Conservation (phyloP, 345 rosid species). For the Aegle marmelos region DNA sequence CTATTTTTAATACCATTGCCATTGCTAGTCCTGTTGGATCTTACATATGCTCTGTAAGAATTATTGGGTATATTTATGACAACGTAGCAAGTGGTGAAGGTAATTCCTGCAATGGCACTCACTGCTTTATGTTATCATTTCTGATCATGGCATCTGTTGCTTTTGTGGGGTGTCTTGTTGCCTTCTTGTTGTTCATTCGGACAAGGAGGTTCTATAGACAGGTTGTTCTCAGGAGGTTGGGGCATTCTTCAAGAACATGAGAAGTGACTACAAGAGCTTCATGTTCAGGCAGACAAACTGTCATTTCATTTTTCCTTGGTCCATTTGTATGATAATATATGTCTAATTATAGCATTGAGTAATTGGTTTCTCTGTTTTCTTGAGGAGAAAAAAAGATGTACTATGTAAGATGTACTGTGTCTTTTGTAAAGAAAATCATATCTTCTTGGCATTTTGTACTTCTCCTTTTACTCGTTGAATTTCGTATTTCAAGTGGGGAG, state of each 20-base stretch:
- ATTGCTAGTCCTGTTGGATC: slow-evolving; percentile 87
- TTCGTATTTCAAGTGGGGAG: background rate
- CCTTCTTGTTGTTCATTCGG: slow-evolving; percentile 43
- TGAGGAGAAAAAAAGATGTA: background rate
- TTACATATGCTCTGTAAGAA: slow-evolving; percentile 72
- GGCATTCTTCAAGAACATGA: slow-evolving; percentile 10
- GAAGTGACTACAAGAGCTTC: background rate
- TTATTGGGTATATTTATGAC: slow-evolving; percentile 76
- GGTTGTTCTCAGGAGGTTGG: slow-evolving; percentile 46
- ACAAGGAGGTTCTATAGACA: slow-evolving; percentile 57
- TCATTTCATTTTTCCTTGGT: background rate
- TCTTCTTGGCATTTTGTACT: no score
- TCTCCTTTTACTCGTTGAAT: background rate
- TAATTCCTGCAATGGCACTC: slow-evolving; percentile 57
- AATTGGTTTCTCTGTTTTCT: background rate
- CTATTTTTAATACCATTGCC: slow-evolving; percentile 81
- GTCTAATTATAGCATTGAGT: no score
- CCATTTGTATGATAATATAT: background rate
- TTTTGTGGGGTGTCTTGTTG: slow-evolving; percentile 54
- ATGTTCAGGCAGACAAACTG: background rate
- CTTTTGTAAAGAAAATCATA: background rate
- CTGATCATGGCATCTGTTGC: slow-evolving; percentile 71
- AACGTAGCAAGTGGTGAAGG: slow-evolving; percentile 44
- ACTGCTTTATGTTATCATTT: slow-evolving; percentile 74
- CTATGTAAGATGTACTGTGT: background rate